Base-by-base conservation (phyloP, 2,329 filamentous ascomycete genomes). In the Cyphellophora attinorum region DNA sequence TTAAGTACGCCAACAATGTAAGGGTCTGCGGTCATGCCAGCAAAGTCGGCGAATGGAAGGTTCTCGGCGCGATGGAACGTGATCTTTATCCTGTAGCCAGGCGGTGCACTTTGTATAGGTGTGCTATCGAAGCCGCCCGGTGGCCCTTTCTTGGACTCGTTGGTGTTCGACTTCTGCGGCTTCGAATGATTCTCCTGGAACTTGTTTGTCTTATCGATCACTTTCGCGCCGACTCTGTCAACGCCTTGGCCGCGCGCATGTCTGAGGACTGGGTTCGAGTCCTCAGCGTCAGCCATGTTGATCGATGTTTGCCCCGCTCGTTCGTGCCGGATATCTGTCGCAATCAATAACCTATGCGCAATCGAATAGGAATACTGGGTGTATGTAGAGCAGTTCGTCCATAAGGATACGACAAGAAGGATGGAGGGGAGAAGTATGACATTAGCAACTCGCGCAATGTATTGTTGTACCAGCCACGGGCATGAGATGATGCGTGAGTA, bases 41-140 rank as follows among this genome's bases (percentile, higher is more conserved):
- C 72, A 48, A 93, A 65, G 58, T 96, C 89, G 37, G 81, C 83
- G 29, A 84, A 74, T 2, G 89, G 85, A 3, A 96, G 73, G 53
- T 93, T 86, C 41, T 67, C 66, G 1, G 88, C 89, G 39, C 75
- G 71, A 56, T 89, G 81, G 54, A 96, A 85, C 33, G 77, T 86
- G 61, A 96, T 80, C 54, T 79, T 81, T 45, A 95, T 56, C 0
- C 85, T 94, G 60, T 82, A 95, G 16, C 88, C 86, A 5, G 79
- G 76, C 6, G 80, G 78, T 4, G 76, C 77, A 49, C 72, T 60
- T 0, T 85, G 84, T 6, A 94, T 66, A 2, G 85, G 84, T 1
- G 85, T 93, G 21, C 65, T 57, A 57, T 93, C 86, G 56, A 76
- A 91, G 19, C 86, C 86, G 18, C 86, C 86, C 0, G 79, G 72